Conservation (phyloP, 2,329 filamentous ascomycete genomes). For the Colletotrichum cordylinicola region DNA sequence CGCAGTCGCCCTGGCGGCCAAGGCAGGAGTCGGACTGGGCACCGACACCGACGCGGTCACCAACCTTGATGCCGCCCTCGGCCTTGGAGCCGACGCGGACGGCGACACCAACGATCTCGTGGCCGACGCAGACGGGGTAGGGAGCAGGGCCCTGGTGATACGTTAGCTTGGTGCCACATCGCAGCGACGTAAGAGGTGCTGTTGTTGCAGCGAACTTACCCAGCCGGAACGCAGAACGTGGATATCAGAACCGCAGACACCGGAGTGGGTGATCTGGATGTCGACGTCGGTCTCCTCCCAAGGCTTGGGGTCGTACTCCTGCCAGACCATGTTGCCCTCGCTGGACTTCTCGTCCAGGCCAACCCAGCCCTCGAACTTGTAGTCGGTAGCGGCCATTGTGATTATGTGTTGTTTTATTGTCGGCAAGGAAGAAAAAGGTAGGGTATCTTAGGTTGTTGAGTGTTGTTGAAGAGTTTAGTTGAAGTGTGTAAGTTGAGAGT, state of each 20-base stretch:
- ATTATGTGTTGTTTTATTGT: neutral
- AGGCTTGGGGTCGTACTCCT: slow-evolving; percentile 64
- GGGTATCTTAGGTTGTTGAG: neutral
- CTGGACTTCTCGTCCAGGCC: slow-evolving; percentile 44
- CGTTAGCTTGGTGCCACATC: neutral
- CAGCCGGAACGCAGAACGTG: slow-evolving; percentile 64
- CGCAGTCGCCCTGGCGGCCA: slow-evolving; percentile 34
- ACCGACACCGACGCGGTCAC: slow-evolving; percentile 65
- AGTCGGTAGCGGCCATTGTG: slow-evolving; percentile 38
- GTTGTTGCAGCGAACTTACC: slow-evolving; percentile 33
- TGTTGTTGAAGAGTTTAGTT: neutral
- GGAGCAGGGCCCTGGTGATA: slow-evolving; percentile 8
- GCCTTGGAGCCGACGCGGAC: slow-evolving; percentile 49
- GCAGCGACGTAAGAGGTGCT: neutral
- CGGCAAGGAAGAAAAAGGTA: neutral
- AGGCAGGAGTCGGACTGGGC: slow-evolving; percentile 63
- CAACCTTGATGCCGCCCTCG: slow-evolving; percentile 50
- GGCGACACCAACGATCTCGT: slow-evolving; percentile 53
- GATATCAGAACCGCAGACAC: slow-evolving; percentile 68
- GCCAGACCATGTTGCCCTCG: slow-evolving; percentile 61
- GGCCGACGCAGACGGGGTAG: slow-evolving; percentile 24
- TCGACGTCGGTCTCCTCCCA: slow-evolving; percentile 72
- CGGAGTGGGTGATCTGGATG: slow-evolving; percentile 69
- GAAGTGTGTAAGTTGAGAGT: neutral
- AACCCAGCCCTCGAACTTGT: slow-evolving; percentile 59